Percentiles rank a stretch among this genome's conserved stretches.
phyloP scores from a whole-genome alignment of 495 filamentous ascomycete species.

The Podospora fimiseda region DNA sequence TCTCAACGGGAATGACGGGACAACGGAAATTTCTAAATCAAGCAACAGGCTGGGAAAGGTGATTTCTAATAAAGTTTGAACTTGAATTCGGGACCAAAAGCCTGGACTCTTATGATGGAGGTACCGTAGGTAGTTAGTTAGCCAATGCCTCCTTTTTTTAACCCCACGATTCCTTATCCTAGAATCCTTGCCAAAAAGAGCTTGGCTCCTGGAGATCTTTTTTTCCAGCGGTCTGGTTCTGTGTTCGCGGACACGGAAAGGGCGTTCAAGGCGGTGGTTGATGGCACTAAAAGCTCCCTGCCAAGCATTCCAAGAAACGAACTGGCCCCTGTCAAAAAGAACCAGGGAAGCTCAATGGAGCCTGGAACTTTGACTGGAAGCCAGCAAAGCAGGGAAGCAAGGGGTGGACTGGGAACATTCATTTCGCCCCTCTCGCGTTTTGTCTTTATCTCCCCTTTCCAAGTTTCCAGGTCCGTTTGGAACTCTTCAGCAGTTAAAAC shows the following conservation, averaged over 20 bases:
- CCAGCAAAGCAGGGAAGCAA: neutral
- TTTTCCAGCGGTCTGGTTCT: neutral
- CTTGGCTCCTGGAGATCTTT: neutral
- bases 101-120: too few relatives aligned
- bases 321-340: neutral
- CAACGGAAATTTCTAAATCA: too few relatives aligned
- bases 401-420: neutral
- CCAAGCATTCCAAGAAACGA: neutral
- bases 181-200: constrained; percentile 1
- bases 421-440: constrained; percentile 7
- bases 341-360: neutral
- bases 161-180: neutral
- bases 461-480: neutral
- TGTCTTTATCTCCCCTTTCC: neutral
- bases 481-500: neutral
- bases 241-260: neutral
- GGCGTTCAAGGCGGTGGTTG: neutral
- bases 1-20: too few relatives aligned
- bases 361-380: neutral
- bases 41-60: too few relatives aligned
- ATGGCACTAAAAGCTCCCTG: constrained; percentile 5
- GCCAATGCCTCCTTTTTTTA: neutral
- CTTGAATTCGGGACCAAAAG: too few relatives aligned
- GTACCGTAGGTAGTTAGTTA: too few relatives aligned
- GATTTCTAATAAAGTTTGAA: too few relatives aligned